Evolutionary conservation across 257 asterid genomes (phyloP).

Genomic region (Avicennia marina): DNA sequence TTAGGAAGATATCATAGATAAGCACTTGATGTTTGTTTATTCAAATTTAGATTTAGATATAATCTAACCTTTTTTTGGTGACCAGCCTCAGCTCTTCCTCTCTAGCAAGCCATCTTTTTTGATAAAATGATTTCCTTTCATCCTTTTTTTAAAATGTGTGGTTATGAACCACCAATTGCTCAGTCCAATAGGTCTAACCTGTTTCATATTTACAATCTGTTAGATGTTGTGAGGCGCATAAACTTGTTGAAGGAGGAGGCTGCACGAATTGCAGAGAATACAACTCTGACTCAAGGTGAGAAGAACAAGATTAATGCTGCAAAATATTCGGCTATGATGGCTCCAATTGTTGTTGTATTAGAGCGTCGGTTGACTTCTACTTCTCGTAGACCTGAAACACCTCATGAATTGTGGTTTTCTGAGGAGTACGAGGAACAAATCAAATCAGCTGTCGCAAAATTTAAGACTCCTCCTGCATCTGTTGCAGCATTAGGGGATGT

Average conservation of each 20-base stretch:
- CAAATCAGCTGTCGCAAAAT: conserved; percentile 67
- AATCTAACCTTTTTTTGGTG: conserved; percentile 9
- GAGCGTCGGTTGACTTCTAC: conserved; percentile 97
- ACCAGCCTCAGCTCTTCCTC: conserved; percentile 13
- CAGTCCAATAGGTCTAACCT: conserved; percentile 12
- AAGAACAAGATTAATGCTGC: conserved; percentile 94
- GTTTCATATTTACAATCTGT: conserved; percentile 20
- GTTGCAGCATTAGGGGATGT: conserved; percentile 82
- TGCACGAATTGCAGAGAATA: conserved; percentile 76
- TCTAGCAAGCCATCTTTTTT: conserved; percentile 2
- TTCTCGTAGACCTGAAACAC: conserved; percentile 88
- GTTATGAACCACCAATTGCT: conserved; percentile 9
- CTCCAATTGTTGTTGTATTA: conserved; percentile 85
- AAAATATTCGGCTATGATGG: conserved; percentile 99
- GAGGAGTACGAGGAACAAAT: conserved; percentile 75
- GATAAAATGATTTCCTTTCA: conserved; percentile 4
- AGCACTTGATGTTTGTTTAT: conserved; percentile 7
- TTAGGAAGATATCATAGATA: conserved; percentile 6
- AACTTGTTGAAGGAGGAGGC: conserved; percentile 95
- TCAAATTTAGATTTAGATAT: conserved; percentile 10
- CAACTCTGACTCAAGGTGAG: conserved; percentile 74
- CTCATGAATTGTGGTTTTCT: conserved; percentile 85
- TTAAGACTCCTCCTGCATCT: conserved; percentile 87
- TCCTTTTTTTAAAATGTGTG: conserved; percentile 9
- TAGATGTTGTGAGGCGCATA: conserved; percentile 96